These are phyloP conservation scores for Cicer chorassanicum DNA, from an alignment of 306 rosid species.

Conservation along the genomic window DNA sequence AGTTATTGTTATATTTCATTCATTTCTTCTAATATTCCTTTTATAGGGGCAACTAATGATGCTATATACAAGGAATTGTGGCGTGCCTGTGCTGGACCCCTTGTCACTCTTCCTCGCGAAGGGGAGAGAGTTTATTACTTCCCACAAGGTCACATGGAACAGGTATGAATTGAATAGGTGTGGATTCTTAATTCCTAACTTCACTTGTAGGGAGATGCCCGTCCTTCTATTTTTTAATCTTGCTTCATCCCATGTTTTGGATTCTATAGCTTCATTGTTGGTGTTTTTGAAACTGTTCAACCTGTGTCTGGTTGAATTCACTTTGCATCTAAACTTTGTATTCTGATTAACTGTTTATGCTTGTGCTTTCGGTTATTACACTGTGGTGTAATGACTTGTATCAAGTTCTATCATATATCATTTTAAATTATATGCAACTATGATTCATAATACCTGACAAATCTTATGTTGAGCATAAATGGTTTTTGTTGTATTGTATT, in stretches of 20 bases:
- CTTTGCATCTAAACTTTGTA: constrained; percentile 24
- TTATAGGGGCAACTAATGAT: constrained; percentile 64
- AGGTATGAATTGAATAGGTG: constrained; percentile 53
- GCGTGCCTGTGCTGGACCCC: constrained; percentile 99
- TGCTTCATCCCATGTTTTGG: constrained; percentile 3
- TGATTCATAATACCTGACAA: constrained; percentile 13
- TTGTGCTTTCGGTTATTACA: constrained; percentile 19
- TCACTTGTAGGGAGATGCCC: constrained; percentile 1
- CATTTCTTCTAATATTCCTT: constrained; percentile 28
- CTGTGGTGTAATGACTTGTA: not conserved
- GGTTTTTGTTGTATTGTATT: constrained; percentile 29
- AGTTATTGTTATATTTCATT: constrained; percentile 4
- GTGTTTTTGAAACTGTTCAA: constrained; percentile 11
- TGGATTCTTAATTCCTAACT: constrained; percentile 4
- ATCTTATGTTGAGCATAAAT: constrained; percentile 1
- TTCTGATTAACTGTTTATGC: constrained; percentile 9
- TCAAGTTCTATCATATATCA: constrained; percentile 16
- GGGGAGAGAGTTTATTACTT: constrained; percentile 92
- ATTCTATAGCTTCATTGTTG: not conserved
- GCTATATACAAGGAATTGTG: constrained; percentile 93
- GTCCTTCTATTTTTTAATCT: not conserved
- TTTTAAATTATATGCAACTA: constrained; percentile 23
- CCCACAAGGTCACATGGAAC: constrained; percentile 99
- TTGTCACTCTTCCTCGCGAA: constrained; percentile 91
- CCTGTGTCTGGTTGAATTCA: constrained; percentile 1